A percentile compares a stretch with the other conserved stretches of the same genome.
These are phyloP conservation scores for Metschnikowia reukaufii DNA, from an alignment of 805 yeast species.

Conservation along the genomic window DNA sequence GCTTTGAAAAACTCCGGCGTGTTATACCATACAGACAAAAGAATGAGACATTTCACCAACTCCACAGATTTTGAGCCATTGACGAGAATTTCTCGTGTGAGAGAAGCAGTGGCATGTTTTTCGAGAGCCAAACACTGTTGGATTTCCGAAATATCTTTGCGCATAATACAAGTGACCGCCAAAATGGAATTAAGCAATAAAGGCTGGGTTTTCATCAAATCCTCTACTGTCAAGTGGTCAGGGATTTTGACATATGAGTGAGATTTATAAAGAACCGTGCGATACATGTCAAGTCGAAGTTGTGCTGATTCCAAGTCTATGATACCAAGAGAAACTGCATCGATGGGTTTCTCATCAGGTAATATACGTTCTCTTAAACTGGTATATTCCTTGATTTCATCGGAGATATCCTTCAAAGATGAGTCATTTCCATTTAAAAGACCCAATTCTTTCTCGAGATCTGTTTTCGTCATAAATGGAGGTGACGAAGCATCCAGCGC, in stretches of 20 bases:
- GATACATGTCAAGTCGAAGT: conserved; percentile 51
- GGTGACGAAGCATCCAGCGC: conserved; percentile 20
- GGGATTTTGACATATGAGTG: conserved; percentile 64
- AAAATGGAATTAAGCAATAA: conserved; percentile 63
- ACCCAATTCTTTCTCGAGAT: conserved; percentile 42
- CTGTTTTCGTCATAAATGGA: conserved; percentile 32
- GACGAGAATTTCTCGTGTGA: conserved; percentile 60
- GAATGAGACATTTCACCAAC: conserved; percentile 57
- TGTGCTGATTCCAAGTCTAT: conserved; percentile 61
- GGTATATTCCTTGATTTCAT: conserved; percentile 46
- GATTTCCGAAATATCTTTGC: conserved; percentile 30
- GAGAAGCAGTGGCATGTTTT: conserved; percentile 49
- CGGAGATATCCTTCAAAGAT: conserved; percentile 44
- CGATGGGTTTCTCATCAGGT: conserved; percentile 31
- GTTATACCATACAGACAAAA: conserved; percentile 77
- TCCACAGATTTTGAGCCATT: conserved; percentile 72
- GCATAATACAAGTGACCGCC: conserved; percentile 54
- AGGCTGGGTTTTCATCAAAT: conserved; percentile 54
- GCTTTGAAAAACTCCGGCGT: conserved; percentile 80
- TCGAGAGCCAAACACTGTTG: conserved; percentile 51
- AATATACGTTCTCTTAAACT: conserved; percentile 40
- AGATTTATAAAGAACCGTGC: conserved; percentile 41
- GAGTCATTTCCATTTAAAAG: conserved; percentile 34
- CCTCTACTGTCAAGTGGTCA: conserved; percentile 41
- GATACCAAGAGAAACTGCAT: conserved; percentile 58